These are phyloP conservation scores for Cicer bijugum DNA, from an alignment of 306 rosid genomes.

Conservation along the genomic window DNA sequence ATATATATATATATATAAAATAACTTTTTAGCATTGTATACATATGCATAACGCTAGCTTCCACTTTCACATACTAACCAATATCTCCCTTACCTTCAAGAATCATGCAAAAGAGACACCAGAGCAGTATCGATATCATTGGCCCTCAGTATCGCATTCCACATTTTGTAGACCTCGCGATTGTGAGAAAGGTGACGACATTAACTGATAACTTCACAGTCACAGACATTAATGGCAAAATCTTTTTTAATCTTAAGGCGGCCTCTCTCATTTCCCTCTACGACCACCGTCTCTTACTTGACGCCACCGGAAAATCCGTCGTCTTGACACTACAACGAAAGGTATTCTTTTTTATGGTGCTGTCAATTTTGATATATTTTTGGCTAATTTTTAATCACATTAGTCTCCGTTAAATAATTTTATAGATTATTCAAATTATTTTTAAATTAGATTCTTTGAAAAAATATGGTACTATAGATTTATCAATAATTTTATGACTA, in stretches of 20 bases:
- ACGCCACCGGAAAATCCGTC: slow-evolving; percentile 52
- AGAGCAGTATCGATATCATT: slow-evolving; percentile 46
- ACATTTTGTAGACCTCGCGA: slow-evolving; percentile 49
- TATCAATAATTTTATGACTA: background rate
- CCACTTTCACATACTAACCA: slow-evolving; percentile 4
- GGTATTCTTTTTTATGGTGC: slow-evolving; percentile 22
- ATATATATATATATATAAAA: no score
- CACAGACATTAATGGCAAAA: slow-evolving; percentile 53
- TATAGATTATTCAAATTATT: no score
- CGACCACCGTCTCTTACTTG: slow-evolving; percentile 56
- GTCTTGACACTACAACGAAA: slow-evolving; percentile 51
- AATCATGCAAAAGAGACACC: slow-evolving; percentile 23
- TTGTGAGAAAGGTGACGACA: slow-evolving; percentile 51
- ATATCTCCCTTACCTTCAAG: background rate
- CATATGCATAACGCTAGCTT: background rate
- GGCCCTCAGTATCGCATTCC: slow-evolving; percentile 56
- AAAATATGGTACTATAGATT: no score
- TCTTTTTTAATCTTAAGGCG: slow-evolving; percentile 57
- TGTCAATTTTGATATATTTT: no score
- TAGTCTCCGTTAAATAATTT: no score
- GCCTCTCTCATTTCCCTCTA: slow-evolving; percentile 48
- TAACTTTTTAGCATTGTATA: no score
- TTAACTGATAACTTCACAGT: slow-evolving; percentile 50
- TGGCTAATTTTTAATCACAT: no score
- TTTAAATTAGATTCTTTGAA: no score